Percentiles rank a stretch among this genome's conserved stretches.
Conservation (phyloP, 495 filamentous ascomycete species). For the Cercophora samala region DNA sequence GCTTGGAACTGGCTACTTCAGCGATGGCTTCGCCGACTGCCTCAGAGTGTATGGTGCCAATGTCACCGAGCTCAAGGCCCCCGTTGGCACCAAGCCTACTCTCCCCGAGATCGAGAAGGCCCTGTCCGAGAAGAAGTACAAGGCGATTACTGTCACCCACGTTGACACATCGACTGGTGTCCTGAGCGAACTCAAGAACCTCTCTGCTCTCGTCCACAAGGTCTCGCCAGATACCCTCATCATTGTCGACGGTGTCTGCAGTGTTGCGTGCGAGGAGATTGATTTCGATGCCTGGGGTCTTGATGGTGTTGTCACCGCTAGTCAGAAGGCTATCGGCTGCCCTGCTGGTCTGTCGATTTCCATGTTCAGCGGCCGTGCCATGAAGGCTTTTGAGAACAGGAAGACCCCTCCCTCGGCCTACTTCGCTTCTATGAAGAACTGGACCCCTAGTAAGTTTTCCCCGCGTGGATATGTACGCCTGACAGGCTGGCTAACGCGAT, state of each 20-base stretch:
- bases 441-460: constrained; percentile 69
- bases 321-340: constrained; percentile 93
- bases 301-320: constrained; percentile 89
- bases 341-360: constrained; percentile 90
- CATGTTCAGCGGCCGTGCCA: constrained; percentile 87
- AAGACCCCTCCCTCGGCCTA: constrained; percentile 78
- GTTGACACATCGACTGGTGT: constrained; percentile 97
- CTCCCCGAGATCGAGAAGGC: constrained; percentile 82
- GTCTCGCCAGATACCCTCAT: constrained; percentile 88
- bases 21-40: constrained; percentile 90
- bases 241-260: constrained; percentile 94
- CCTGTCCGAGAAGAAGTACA: constrained; percentile 83
- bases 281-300: constrained; percentile 91
- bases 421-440: constrained; percentile 95
- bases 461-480: neutral
- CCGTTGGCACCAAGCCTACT: constrained; percentile 85
- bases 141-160: constrained; percentile 89
- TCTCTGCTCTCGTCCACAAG: constrained; percentile 75
- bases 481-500: neutral
- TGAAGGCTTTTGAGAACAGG: constrained; percentile 72
- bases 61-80: constrained; percentile 82
- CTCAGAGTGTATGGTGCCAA: constrained; percentile 85
- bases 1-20: constrained; percentile 94
- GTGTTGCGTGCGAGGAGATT: constrained; percentile 93
- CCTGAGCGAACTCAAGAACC: constrained; percentile 78